Base-by-base conservation (phyloP, 2,329 filamentous ascomycete species). In the Aspergillus sp. region DNA sequence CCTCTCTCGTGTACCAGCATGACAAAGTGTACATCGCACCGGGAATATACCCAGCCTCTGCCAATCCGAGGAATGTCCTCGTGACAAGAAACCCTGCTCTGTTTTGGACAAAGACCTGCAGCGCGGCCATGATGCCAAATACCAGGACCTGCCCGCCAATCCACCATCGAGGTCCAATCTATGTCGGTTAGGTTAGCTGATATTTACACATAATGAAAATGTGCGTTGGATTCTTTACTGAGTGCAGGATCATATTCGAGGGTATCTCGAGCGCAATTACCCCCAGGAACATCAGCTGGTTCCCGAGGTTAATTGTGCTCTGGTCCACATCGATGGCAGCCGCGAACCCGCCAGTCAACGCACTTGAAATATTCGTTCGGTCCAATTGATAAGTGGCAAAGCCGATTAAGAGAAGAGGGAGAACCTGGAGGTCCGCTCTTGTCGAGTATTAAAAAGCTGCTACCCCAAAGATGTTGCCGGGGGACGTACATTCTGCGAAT, bases 31-130 rank as follows among this genome's bases (percentile, higher is more conserved):
- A 79, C 7, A 78, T 70, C 0, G 72, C 69, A 0, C 74, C 75
- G 0, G 76, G 76, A 17, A 77, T 79, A 46, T 76, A 79, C 1
- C 76, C 76, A 0, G 75, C 71, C 55, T 79, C 76, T 7, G 70
- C 67, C 25, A 78, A 60, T 0, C 75, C 75, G 5, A 79, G 66
- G 15, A 77, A 56, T 1, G 72, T 47, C 7, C 76, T 66, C 0
- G 70, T 68, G 2, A 69, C 56, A 1, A 79, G 63, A 48, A 75
- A 79, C 1, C 74, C 74, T 1, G 62, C 63, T 15, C 68, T 66
- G 46, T 74, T 67, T 1, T 54, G 62, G 25, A 77, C 56, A 49
- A 75, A 67, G 4, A 72, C 55, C 46, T 78, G 74, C 32, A 77
- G 54, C 0, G 68, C 70, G 0, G 72, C 74, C 0, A 77, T 67